phyloP scores from a whole-genome alignment of 2,329 filamentous ascomycete species.

The Cladosporium cucumerinum region DNA sequence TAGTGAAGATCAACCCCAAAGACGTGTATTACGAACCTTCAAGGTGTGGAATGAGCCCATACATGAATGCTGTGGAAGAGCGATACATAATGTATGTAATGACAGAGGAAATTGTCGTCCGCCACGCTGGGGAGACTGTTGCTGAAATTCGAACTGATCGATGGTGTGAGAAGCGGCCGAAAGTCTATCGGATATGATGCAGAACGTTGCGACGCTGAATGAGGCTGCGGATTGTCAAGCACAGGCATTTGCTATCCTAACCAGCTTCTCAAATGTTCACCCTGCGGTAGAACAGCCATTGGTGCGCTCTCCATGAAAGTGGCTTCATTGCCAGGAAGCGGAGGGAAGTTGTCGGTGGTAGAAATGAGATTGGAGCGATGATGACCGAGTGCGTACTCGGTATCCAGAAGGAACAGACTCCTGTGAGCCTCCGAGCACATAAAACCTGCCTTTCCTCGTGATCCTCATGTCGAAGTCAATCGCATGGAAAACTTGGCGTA shows the following conservation, averaged over 20 bases:
- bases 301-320: not conserved
- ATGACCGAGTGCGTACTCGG: not conserved
- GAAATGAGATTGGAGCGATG: not conserved
- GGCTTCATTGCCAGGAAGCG: not conserved
- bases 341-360: not conserved
- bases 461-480: not conserved
- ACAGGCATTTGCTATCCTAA: not conserved
- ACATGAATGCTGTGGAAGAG: not conserved
- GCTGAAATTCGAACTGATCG: not conserved
- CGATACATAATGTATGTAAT: not conserved
- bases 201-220: not conserved
- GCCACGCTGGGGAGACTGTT: not conserved
- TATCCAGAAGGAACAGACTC: not conserved
- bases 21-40: not conserved
- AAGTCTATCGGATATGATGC: not conserved
- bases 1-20: not conserved
- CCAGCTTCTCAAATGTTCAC: not conserved
- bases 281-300: accelerated
- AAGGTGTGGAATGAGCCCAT: not conserved
- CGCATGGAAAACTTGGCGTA: not conserved
- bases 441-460: not conserved
- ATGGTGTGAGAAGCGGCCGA: not conserved
- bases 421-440: not conserved
- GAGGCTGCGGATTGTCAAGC: not conserved
- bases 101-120: not conserved